Evolutionary conservation across 2,329 filamentous ascomycete species (phyloP).

Genomic region (Venturia carpophila): DNA sequence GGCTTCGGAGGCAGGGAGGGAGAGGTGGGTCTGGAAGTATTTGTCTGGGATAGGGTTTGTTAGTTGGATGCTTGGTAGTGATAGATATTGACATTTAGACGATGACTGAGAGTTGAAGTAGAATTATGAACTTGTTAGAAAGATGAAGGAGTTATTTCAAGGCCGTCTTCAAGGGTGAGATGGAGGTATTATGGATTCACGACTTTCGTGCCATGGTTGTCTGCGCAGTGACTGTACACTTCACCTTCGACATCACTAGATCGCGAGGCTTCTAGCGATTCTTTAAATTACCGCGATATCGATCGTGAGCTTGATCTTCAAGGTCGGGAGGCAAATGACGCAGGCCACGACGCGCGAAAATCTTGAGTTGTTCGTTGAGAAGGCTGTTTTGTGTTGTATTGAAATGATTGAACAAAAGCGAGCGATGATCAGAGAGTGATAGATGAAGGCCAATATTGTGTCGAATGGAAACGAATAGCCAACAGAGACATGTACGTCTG

Average conservation of each 20-base stretch:
- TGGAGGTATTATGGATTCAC: not conserved
- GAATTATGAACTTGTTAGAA: not conserved
- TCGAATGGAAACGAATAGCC: not conserved
- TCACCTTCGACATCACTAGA: too few relatives aligned
- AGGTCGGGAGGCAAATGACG: too few relatives aligned
- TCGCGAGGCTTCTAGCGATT: too few relatives aligned
- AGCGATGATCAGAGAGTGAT: not conserved
- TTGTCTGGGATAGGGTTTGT: conserved; percentile 35
- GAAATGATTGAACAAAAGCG: not conserved
- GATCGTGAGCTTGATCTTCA: too few relatives aligned
- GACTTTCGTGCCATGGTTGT: too few relatives aligned
- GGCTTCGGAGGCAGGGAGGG: conserved; percentile 69
- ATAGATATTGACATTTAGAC: not conserved
- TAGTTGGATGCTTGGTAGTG: not conserved
- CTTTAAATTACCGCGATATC: too few relatives aligned
- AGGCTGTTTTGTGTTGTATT: not conserved
- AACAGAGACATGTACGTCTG: not conserved
- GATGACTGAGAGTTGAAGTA: not conserved
- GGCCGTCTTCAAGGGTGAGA: not conserved
- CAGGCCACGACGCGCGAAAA: too few relatives aligned
- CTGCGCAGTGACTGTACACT: too few relatives aligned
- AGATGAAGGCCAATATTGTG: not conserved
- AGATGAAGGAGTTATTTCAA: not conserved
- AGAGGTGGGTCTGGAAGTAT: conserved; percentile 62
- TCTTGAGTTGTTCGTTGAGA: too few relatives aligned